Evolutionary conservation across 306 rosid species (phyloP).

Genomic region (Glycyrrhiza uralensis): DNA sequence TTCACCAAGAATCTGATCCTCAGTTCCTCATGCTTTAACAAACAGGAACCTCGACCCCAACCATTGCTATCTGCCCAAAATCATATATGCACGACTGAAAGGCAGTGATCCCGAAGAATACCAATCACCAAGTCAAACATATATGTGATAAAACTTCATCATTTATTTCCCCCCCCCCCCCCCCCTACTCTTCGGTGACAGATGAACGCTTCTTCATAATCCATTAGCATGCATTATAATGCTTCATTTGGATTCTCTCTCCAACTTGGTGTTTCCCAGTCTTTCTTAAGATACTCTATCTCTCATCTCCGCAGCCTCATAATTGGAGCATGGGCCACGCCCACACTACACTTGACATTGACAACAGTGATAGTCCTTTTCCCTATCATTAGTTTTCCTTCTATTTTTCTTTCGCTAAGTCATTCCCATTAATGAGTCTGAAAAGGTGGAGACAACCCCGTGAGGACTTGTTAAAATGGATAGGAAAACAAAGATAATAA

Average conservation of each 20-base stretch:
- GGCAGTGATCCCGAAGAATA: neutral
- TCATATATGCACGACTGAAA: neutral
- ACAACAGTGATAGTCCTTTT: neutral
- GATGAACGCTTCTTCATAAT: neutral
- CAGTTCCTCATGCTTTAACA: constrained; percentile 5
- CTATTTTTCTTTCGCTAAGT: neutral
- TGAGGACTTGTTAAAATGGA: neutral
- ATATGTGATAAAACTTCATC: neutral
- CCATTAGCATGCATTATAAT: neutral
- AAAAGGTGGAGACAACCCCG: constrained; percentile 14
- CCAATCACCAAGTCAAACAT: neutral
- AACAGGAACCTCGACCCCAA: constrained; percentile 20
- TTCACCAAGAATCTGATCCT: constrained; percentile 7
- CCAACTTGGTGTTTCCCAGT: neutral
- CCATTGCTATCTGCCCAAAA: neutral
- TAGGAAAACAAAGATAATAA: neutral
- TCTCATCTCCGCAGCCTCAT: constrained; percentile 7
- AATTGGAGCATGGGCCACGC: constrained; percentile 15
- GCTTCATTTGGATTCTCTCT: constrained; percentile 8
- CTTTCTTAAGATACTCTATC: neutral
- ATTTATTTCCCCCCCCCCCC: too few species aligned
- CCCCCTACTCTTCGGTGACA: constrained; percentile 8
- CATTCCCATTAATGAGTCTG: neutral
- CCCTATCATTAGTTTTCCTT: neutral
- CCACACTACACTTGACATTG: constrained; percentile 3